Percentiles rank a stretch among this genome's conserved stretches.
Evolutionary conservation across 768 basidiomycete genomes (phyloP).

Genomic region (Dentipellis fragilis): DNA sequence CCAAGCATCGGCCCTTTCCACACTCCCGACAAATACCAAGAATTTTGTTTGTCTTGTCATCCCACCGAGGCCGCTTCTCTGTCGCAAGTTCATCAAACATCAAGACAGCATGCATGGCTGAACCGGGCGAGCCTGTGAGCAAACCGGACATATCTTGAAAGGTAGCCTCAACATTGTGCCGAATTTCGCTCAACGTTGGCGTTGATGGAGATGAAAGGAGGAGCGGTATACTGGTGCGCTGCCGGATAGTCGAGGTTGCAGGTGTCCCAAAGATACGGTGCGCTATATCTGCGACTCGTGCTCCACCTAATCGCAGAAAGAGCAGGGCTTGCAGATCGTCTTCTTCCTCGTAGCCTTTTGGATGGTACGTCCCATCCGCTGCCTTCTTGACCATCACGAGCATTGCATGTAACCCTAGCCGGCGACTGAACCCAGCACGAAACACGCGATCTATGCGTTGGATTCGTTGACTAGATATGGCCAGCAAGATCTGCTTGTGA

Average conservation of each 20-base stretch:
- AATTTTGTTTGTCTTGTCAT: background rate
- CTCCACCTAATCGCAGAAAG: background rate
- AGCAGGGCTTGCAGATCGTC: background rate
- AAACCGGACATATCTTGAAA: background rate
- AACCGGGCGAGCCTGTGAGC: background rate
- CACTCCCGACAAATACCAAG: conserved; percentile 2
- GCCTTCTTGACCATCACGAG: background rate
- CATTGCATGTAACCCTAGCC: background rate
- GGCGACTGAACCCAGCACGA: background rate
- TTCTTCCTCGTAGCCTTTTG: background rate
- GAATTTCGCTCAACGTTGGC: background rate
- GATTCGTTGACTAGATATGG: background rate
- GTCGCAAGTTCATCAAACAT: background rate
- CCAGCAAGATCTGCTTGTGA: background rate
- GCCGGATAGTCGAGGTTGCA: background rate
- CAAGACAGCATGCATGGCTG: background rate
- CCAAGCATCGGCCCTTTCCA: background rate
- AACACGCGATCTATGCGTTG: background rate
- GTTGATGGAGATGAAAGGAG: background rate
- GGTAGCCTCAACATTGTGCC: background rate
- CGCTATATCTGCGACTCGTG: background rate
- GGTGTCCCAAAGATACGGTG: background rate
- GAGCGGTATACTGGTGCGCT: background rate
- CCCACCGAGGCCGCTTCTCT: background rate
- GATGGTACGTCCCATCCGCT: background rate